Conservation (phyloP, 345 rosid genomes). For the Conringia planisiliqua region DNA sequence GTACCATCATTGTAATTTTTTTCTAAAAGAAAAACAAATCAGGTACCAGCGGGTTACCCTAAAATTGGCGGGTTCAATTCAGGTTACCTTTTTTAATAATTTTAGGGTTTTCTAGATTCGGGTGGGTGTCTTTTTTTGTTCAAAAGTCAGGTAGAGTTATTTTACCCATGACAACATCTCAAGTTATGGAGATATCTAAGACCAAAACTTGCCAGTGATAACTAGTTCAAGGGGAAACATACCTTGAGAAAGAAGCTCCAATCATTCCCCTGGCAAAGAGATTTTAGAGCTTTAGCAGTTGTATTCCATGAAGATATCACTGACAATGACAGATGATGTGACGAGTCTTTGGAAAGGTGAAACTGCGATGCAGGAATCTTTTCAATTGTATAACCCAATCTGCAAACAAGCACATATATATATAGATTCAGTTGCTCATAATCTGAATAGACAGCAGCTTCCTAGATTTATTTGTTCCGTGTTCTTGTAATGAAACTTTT, state of each 20-base stretch:
- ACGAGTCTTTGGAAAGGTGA: slow-evolving; percentile 58
- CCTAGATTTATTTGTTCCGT: background rate
- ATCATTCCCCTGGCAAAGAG: slow-evolving; percentile 76
- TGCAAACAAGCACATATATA: slow-evolving; percentile 36
- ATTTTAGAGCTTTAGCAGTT: slow-evolving; percentile 45
- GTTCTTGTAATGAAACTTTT: background rate
- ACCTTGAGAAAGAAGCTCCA: slow-evolving; percentile 82
- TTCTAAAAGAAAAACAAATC: too few species aligned
- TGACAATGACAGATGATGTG: slow-evolving; percentile 44
- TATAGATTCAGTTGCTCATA: background rate
- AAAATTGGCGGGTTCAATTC: too few species aligned
- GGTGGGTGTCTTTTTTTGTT: too few species aligned
- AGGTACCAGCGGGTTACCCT: too few species aligned
- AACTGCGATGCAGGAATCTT: slow-evolving; percentile 66
- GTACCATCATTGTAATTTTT: too few species aligned
- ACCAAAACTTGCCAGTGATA: background rate
- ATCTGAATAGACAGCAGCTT: background rate
- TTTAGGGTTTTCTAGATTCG: too few species aligned
- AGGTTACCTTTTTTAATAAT: too few species aligned
- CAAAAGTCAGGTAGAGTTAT: too few species aligned
- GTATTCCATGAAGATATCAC: slow-evolving; percentile 70
- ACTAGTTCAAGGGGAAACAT: slow-evolving; percentile 7
- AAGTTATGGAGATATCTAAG: background rate
- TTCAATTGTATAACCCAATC: slow-evolving; percentile 74
- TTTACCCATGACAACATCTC: too few species aligned